Evolutionary conservation across 2,329 filamentous ascomycete genomes (phyloP), one percentile per base, ranked within the genome.

Genomic region (Sporothrix sp.): DNA sequence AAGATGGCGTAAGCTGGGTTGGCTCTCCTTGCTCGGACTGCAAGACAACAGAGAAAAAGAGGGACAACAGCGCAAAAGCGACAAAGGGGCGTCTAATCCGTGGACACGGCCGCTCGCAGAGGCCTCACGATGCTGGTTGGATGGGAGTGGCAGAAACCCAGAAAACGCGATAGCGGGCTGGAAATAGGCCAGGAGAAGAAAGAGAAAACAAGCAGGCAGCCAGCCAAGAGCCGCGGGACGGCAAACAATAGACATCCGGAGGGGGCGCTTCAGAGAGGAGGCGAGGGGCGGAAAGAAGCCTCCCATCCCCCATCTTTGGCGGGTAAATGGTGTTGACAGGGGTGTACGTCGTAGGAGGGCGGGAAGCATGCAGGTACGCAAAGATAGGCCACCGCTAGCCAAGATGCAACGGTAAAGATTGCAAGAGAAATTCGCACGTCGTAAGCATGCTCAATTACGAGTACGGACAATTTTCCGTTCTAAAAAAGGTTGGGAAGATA

Each of bases 311-410:
- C 27, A 33, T 44, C n/a, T n/a, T n/a, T 44, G 28, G 5, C 32
- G 11, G 33, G 7, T 33, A 18, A 27, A 25, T 45, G 32, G 30
- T 45, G 43, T 35, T n/a, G 6, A 20, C 43, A 45, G 43, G 43
- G 43, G 43, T 45, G 20, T 45, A 25, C n/a, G n/a, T n/a, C n/a
- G n/a, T n/a, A 35, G 35, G 43, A 45, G 30, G 30, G 43, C 43
- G 43, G 30, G 43, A 45, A 14, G 20, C 42, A 45, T 45, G 20
- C 43, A 45, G 42, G 30, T 25, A 45, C 28, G 11, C 25, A 28
- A 6, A 28, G 25, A 28, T 6, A 28, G 10, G 5, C 25, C 5
- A 28, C 10, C 10, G 25, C 25, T 10, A 28, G 25, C 25, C 25
- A 28, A 28, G 25, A 28, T 28, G 25, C 25, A 5, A 28, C 10